These are phyloP conservation scores for Mortierella sp. DNA, from an alignment of 371 early-diverging fungal genomes.

Conservation along the genomic window DNA sequence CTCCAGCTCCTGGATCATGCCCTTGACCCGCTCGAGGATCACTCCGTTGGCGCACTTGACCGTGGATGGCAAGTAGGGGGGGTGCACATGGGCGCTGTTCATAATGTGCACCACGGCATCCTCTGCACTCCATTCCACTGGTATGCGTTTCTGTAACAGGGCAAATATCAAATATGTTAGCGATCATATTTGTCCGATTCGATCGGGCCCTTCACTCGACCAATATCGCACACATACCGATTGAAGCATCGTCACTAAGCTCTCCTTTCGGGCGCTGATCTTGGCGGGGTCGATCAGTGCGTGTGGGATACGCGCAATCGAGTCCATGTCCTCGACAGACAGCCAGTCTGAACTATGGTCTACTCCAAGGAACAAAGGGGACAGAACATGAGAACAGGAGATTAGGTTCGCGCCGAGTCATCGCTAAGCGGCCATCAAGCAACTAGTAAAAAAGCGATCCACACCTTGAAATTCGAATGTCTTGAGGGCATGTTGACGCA, in stretches of 20 bases:
- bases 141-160: constrained; percentile 55
- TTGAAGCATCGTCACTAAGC: constrained; percentile 29
- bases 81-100: constrained; percentile 64
- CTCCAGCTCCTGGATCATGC: constrained; percentile 56
- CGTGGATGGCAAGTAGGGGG: constrained; percentile 64
- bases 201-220: too few species aligned
- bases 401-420: too few species aligned
- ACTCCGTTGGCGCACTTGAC: constrained; percentile 62
- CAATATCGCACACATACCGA: constrained; percentile 33
- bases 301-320: constrained; percentile 10
- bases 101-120: constrained; percentile 64
- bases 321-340: constrained; percentile 28
- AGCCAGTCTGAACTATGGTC: constrained; percentile 1
- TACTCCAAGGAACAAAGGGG: neutral
- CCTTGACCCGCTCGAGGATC: constrained; percentile 64
- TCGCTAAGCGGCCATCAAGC: too few species aligned
- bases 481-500: constrained; percentile 24
- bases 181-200: too few species aligned
- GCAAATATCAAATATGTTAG: neutral
- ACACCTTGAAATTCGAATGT: constrained; percentile 7
- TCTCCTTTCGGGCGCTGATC: constrained; percentile 33
- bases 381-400: too few species aligned
- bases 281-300: constrained; percentile 7
- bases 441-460: neutral
- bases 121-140: constrained; percentile 52